Evolutionary conservation across 2,329 filamentous ascomycete species (phyloP), one percentile per base, ranked within the genome.

Genomic region (Tolypocladium sp.): DNA sequence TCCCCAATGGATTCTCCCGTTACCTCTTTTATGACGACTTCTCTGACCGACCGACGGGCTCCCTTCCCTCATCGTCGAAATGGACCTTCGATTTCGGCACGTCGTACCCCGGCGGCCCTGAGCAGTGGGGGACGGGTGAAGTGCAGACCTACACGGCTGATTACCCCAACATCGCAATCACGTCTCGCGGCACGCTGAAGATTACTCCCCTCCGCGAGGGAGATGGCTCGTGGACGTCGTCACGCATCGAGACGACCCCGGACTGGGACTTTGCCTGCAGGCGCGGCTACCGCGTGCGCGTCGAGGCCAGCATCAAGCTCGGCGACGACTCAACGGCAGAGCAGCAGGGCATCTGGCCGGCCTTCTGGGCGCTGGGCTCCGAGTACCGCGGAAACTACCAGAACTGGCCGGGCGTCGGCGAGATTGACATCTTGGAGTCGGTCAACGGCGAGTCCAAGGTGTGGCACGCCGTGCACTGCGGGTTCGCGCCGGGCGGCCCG

Each of bases 71-170:
- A 42, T 51, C 67, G 30, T 65, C 68, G 17, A 79, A 76, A 64
- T 82, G 79, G 78, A 69, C 70, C 37, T 62, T 75, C 56, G 72
- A 77, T 61, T 65, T 69, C n/a, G 79, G 79, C 55, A 80, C 76
- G 0, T 62, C 64, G 12, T 82, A 82, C 62, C 70, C 76, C 1
- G 75, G 75, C n/a, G 78, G 79, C 1, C 67, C 77, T 0, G 57
- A 67, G 9, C 70, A 76, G 61, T 82, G 79, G 79, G 79, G 79
- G 55, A 82, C 79, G 4, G 72, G 74, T 59, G 79, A 82, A 65
- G 69, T 76, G 22, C 69, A 82, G 65, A 73, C 69, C 1, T 81
- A 81, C 68, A 80, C 77, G 27, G 64, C 65, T 53, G 68, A 68
- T 40, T 40, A 63, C 15, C 59, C 65, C 49, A 82, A 82, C 67